phyloP scores from a whole-genome alignment of 2,329 filamentous ascomycete species.

The Colletotrichum ledebouriae region DNA sequence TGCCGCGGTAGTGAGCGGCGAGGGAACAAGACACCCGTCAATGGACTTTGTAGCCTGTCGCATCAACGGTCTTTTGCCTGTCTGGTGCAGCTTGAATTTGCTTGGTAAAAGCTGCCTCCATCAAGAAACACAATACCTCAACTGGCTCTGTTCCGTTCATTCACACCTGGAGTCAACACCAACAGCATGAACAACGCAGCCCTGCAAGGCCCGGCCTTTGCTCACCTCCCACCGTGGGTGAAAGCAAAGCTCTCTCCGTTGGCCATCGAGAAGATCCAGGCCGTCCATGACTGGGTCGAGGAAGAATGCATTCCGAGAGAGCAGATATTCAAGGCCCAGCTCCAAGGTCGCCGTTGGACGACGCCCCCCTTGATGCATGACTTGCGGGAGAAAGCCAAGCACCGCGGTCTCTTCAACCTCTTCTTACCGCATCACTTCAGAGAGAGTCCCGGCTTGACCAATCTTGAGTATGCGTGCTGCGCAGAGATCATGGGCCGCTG shows the following conservation, averaged over 20 bases:
- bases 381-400: slow-evolving; percentile 73
- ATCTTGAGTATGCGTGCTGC: slow-evolving; percentile 97
- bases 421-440: slow-evolving; percentile 96
- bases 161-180: neutral
- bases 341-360: slow-evolving; percentile 52
- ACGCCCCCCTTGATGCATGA: slow-evolving; percentile 57
- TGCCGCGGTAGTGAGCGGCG: slow-evolving; percentile 35
- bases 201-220: slow-evolving; percentile 47
- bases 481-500: slow-evolving; percentile 96
- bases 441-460: slow-evolving; percentile 92
- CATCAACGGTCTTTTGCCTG: too few relatives aligned
- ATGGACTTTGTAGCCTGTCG: too few relatives aligned
- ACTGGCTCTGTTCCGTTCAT: too few relatives aligned
- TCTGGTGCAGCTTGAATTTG: too few relatives aligned
- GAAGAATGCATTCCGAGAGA: slow-evolving; percentile 59
- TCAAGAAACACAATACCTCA: too few relatives aligned
- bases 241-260: slow-evolving; percentile 48
- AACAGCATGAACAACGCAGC: slow-evolving; percentile 15
- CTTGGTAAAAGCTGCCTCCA: too few relatives aligned
- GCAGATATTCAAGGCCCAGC: slow-evolving; percentile 57
- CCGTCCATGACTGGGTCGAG: slow-evolving; percentile 58
- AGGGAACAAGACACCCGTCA: slow-evolving; percentile 36
- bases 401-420: slow-evolving; percentile 96
- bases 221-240: slow-evolving; percentile 48
- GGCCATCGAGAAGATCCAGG: slow-evolving; percentile 57